Base-by-base conservation (phyloP, 2,329 filamentous ascomycete species). In the Fusarium keratoplasticum region DNA sequence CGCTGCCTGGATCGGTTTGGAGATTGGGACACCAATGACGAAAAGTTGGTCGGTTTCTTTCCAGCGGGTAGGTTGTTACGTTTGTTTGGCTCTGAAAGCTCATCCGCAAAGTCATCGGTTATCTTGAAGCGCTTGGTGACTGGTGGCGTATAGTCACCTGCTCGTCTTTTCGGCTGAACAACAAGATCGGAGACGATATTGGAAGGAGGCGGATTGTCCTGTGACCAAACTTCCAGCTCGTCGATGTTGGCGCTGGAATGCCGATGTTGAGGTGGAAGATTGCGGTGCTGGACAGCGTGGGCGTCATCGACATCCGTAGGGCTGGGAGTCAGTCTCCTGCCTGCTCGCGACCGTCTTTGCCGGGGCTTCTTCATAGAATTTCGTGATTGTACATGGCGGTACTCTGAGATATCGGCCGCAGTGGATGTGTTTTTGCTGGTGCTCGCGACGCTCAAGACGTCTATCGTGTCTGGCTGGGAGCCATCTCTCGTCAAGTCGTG, bases 101-200 rank as follows among this genome's bases (percentile, higher is more conserved):
- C 81, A 59, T 83, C 82, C 31, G 81, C 81, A 2, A 77, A 81
- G 1, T 57, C 66, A 22, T 54, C 44, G 2, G 52, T 29, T 33
- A 40, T 20, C 58, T 69, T 73, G 54, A 61, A 61, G 42, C 75
- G 64, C 52, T 76, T 77, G 25, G 67, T 5, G 18, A 29, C 25
- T 38, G 47, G 47, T n/a, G 58, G 61, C 16, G 14, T 18, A 40
- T 68, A 60, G 10, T 31, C 14, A 1, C 64, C 72, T 47, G 35
- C n/a, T 61, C 66, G 67, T 42, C 64, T 52, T 22, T 72, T 69
- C 59, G 55, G 33, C 44, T 47, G 67, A 13, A 35, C 20, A 33
- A 36, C 31, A 42, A 79, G 8, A 66, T 81, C 77, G 13, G 80
- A 81, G 25, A 57, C 67, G 20, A 79, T 55, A 13, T 74, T 69